phyloP scores from a whole-genome alignment of 768 basidiomycete species.

The Lentinula detonsa region DNA sequence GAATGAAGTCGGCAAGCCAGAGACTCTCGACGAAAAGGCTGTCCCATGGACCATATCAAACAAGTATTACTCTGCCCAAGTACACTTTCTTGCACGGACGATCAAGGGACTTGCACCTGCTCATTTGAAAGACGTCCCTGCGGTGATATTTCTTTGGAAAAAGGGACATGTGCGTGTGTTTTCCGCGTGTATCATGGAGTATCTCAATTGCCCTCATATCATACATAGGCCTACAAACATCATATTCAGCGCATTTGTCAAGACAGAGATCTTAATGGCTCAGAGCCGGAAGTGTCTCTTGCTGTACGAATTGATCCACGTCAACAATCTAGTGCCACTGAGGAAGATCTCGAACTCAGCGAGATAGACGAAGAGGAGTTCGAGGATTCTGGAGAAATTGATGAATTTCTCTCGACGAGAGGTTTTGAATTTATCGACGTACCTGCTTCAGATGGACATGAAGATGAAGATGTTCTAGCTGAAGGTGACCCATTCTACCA shows the following conservation, averaged over 20 bases:
- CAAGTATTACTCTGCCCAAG: conserved; percentile 76
- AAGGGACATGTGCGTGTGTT: conserved; percentile 51
- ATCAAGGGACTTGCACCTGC: conserved; percentile 36
- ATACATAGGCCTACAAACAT: conserved; percentile 49
- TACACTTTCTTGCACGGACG: conserved; percentile 56
- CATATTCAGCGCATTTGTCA: conserved; percentile 44
- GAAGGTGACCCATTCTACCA: neutral
- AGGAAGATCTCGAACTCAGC: neutral
- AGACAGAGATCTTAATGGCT: conserved; percentile 31
- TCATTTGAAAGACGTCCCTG: conserved; percentile 48
- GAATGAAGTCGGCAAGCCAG: neutral
- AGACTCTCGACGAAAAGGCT: conserved; percentile 14
- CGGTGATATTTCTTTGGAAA: conserved; percentile 68
- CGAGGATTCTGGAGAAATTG: conserved; percentile 51
- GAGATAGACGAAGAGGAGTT: conserved; percentile 18
- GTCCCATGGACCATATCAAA: conserved; percentile 76
- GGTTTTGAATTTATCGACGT: conserved; percentile 77
- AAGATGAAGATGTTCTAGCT: conserved; percentile 1
- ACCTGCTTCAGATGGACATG: neutral
- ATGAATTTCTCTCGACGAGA: conserved; percentile 58
- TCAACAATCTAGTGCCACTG: neutral
- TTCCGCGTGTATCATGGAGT: conserved; percentile 2
- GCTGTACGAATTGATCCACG: conserved; percentile 49
- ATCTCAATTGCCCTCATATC: conserved; percentile 3
- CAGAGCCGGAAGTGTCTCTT: conserved; percentile 66